phyloP scores from a whole-genome alignment of 257 asterid genomes.

The Gardenia jasminoides region DNA sequence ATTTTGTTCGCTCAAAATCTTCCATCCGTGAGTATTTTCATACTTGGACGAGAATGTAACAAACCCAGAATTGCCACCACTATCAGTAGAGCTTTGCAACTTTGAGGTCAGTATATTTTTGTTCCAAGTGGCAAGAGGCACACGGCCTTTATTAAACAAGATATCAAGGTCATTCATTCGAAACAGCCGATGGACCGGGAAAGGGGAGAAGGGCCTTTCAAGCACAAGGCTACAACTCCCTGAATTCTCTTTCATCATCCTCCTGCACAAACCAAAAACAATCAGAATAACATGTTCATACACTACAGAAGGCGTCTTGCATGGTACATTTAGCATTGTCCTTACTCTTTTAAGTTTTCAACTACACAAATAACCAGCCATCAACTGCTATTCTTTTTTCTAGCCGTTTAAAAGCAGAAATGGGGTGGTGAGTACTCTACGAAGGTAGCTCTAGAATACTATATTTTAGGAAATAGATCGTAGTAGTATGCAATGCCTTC shows the following conservation, averaged over 20 bases:
- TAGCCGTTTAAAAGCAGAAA: background rate
- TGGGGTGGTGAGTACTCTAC: background rate
- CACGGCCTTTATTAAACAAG: constrained; percentile 74
- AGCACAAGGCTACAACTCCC: constrained; percentile 81
- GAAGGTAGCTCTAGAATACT: background rate
- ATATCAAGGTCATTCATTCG: constrained; percentile 59
- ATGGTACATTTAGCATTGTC: background rate
- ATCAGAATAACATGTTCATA: constrained; percentile 1
- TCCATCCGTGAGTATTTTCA: constrained; percentile 69
- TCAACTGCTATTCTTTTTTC: background rate
- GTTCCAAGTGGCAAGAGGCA: constrained; percentile 80
- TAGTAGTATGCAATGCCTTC: background rate
- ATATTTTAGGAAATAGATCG: background rate
- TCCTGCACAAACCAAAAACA: constrained; percentile 51
- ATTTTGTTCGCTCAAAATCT: constrained; percentile 46
- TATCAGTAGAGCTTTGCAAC: constrained; percentile 39
- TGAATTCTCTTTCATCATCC: constrained; percentile 53
- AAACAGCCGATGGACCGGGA: constrained; percentile 74
- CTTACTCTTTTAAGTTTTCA: background rate
- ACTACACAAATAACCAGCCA: background rate
- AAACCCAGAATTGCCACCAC: constrained; percentile 77
- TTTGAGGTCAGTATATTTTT: constrained; percentile 45
- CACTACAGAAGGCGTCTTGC: background rate
- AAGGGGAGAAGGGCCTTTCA: constrained; percentile 87
- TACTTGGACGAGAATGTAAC: constrained; percentile 68